Base-by-base conservation (phyloP, 2,329 filamentous ascomycete species). In the Colletotrichum cuscutae region DNA sequence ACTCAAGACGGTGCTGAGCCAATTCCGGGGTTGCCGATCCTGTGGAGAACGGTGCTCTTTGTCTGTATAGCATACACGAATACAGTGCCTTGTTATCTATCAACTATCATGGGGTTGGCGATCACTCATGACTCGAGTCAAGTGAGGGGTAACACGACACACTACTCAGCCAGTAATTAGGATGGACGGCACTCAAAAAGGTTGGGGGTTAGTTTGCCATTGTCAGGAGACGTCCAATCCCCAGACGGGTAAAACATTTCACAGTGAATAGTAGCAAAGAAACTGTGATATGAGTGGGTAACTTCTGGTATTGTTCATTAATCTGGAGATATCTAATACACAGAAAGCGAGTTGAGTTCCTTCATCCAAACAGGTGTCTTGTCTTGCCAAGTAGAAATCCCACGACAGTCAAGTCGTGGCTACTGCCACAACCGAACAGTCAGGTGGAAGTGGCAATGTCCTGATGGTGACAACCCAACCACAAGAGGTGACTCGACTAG, bases 261-360 rank as follows among this genome's bases (percentile, higher is more conserved):
- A 54, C 57, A 30, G n/a, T n/a, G 7, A 22, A 4, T 8, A 15
- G 6, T 9, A n/a, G n/a, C n/a, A 5, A 35, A 56, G 68, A 69
- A 8, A n/a, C 8, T 3, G 9, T 74, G 68, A n/a, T 77, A 49
- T 88, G 86, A 89, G 88, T 89, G 89, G 89, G 89, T 91, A 90
- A 89, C 87, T 88, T 90, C 89, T 91, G 89, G 88, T 90, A 90
- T 90, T 89, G 76, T 79, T 81, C 82, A 83, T 79, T 79, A 77
- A 78, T 79, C 77, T 81, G 79, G 78, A 83, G 79, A 84, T 87
- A 89, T 86, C 83, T 86, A 84, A 89, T 90, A 90, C 89, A 82
- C 89, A 91, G 88, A 90, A 88, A 90, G 89, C 89, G 88, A 89
- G 88, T 86, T 88, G 83, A 84, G 82, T 81, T 82, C 80, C 77